Evolutionary conservation across 1,284 basidiomycete species (phyloP), one percentile per base, ranked within the genome.

Genomic region (Melampsora abietis-canadensis): DNA sequence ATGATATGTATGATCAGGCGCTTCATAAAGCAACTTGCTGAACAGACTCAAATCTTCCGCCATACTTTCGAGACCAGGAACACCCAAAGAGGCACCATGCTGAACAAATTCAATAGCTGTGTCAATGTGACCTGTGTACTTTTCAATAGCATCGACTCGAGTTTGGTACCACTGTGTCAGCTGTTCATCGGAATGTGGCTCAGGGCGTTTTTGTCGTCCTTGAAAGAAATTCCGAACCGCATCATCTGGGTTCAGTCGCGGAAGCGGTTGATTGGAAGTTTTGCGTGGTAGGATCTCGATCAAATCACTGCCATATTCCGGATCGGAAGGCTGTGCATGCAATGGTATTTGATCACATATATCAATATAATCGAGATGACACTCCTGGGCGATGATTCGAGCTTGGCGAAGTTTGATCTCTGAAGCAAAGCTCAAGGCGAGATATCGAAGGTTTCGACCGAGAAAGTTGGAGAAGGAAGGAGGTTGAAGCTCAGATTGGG

Each of bases 1-100:
- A 10, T 82, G 80, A 21, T 54, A 21, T n/a, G 51, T 21, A n/a
- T 54, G 51, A 68, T 84, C 84, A 59, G 85, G 85, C 21, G 88
- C 86, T 80, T 94, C 92, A 79, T 96, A 96, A 21, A 94, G 88
- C 57, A 96, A 85, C 31, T 90, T 86, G 0, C 90, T 88, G 62
- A 97, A 85, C 7, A 96, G 86, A 77, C 88, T 90, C 60, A 96
- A 86, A 76, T 96, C 92, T 83, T 96, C 94, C 7, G 92, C 94
- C 3, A 93, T 82, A 78, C 88, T 88, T 78, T 94, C 93, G 27
- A 97, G 85, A 1, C 84, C 87, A n/a, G 87, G 84, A 6, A 95
- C 85, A 21, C 89, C 90, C 77, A 88, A 87, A 10, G 92, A 89
- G 7, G 90, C 92, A 4, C 88, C 93, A 78, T 94, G 89, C 82